Evolutionary conservation across 306 rosid genomes (phyloP).

Genomic region (Argentina anserina): DNA sequence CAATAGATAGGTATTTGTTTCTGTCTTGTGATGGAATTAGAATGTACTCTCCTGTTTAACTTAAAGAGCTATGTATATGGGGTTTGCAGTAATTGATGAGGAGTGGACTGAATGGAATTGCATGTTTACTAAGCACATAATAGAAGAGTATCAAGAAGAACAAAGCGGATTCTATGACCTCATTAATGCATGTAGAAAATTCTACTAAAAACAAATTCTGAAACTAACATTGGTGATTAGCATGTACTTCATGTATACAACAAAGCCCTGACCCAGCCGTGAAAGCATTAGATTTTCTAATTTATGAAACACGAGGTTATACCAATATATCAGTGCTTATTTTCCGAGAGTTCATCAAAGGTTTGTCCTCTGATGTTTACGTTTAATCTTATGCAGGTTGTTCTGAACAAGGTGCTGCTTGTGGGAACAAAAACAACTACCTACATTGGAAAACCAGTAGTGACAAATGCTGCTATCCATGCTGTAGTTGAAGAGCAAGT

Average conservation of each 20-base stretch:
- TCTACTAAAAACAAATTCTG: neutral
- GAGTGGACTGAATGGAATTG: neutral
- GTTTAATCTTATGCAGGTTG: conserved; percentile 51
- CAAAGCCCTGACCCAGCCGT: neutral
- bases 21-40: neutral
- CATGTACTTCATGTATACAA: neutral
- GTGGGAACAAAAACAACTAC: conserved; percentile 77
- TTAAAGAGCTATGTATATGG: neutral
- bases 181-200: neutral
- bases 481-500: conserved; percentile 98
- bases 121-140: neutral
- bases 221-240: neutral
- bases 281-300: neutral
- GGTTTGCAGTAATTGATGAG: neutral
- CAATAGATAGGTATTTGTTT: neutral
- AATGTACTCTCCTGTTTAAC: neutral
- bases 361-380: conserved; percentile 5
- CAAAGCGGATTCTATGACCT: neutral
- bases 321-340: neutral
- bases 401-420: conserved; percentile 80
- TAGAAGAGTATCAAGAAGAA: neutral
- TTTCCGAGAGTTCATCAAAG: neutral
- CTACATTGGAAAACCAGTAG: conserved; percentile 87
- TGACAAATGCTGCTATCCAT: conserved; percentile 91
- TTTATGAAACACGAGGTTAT: neutral